phyloP scores from a whole-genome alignment of 2,329 filamentous ascomycete species.

The Hymenoscyphus scutula region DNA sequence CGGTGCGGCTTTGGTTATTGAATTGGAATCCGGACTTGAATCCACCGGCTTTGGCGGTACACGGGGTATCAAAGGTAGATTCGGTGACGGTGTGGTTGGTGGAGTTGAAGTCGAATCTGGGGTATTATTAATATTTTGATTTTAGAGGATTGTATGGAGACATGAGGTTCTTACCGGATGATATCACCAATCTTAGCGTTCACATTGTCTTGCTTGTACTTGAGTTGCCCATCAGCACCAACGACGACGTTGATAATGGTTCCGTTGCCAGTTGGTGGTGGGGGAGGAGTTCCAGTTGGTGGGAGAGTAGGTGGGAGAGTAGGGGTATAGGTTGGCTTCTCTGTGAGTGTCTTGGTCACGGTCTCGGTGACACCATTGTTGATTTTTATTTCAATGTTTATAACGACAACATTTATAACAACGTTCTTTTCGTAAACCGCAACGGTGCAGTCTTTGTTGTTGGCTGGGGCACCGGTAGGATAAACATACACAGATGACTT shows the following conservation, averaged over 20 bases:
- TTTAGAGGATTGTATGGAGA: not conserved
- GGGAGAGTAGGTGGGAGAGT: slow-evolving; percentile 5
- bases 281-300: slow-evolving; percentile 5
- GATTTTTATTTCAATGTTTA: slow-evolving; percentile 17
- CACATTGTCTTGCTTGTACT: slow-evolving; percentile 58
- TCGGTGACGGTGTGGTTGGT: slow-evolving; percentile 73
- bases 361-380: slow-evolving; percentile 16
- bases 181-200: slow-evolving; percentile 62
- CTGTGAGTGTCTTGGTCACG: slow-evolving; percentile 16
- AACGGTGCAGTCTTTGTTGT: slow-evolving; percentile 20
- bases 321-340: not conserved
- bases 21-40: slow-evolving; percentile 65
- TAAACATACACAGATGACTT: slow-evolving; percentile 21
- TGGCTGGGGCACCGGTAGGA: slow-evolving; percentile 16
- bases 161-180: slow-evolving; percentile 46
- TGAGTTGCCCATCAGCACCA: slow-evolving; percentile 15
- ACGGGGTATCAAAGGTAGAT: slow-evolving; percentile 64
- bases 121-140: not conserved
- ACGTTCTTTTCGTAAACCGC: slow-evolving; percentile 20
- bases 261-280: not conserved
- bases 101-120: slow-evolving; percentile 62
- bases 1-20: slow-evolving; percentile 58
- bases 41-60: slow-evolving; percentile 54
- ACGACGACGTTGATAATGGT: slow-evolving; percentile 14
- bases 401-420: slow-evolving; percentile 16